Evolutionary conservation across 495 filamentous ascomycete species (phyloP), one percentile per base, ranked within the genome.

Genomic region (Oidiodendron maius): DNA sequence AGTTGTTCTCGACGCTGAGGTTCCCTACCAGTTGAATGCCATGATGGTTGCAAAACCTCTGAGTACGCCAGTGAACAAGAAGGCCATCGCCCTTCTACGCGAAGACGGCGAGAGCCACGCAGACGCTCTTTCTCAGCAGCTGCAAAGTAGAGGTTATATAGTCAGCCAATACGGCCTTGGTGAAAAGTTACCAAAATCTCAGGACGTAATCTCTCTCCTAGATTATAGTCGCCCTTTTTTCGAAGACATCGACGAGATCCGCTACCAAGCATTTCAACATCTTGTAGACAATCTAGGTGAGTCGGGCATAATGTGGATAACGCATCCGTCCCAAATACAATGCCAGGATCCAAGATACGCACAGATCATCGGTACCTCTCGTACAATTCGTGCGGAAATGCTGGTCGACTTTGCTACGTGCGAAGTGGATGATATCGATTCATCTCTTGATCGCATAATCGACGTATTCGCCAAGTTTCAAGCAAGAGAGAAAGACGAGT

Each of bases 341-440:
- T 41, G 39, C 1, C 17, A 42, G 1, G 63, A 76, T 28, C 74
- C 76, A 0, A 23, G 59, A 2, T 71, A 60, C 48, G 58, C 44
- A 0, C 50, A 64, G 13, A 52, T 67, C 0, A 28, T 72, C 6
- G 75, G 75, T 0, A 2, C 71, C 0, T 62, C 66, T 2, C 58
- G 75, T 9, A 67, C 68, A 5, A 37, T 72, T 0, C 66, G 74
- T 2, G 44, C 52, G 0, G 74, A 78, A 53, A 18, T 68, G 5
- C 12, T 50, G 1, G 44, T 66, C 0, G 50, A 71, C 15, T 61
- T 76, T 36, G 61, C 61, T 3, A 71, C 67, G 0, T 51, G 70
- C 3, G 73, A 79, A 52, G 16, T 71, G 5, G 64, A 72, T 3
- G 17, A 45, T 21, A 26, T 13, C 16, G 40, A 12, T 25, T 12